Evolutionary conservation across 495 filamentous ascomycete species (phyloP).

Genomic region (Annulohypoxylon moriforme): DNA sequence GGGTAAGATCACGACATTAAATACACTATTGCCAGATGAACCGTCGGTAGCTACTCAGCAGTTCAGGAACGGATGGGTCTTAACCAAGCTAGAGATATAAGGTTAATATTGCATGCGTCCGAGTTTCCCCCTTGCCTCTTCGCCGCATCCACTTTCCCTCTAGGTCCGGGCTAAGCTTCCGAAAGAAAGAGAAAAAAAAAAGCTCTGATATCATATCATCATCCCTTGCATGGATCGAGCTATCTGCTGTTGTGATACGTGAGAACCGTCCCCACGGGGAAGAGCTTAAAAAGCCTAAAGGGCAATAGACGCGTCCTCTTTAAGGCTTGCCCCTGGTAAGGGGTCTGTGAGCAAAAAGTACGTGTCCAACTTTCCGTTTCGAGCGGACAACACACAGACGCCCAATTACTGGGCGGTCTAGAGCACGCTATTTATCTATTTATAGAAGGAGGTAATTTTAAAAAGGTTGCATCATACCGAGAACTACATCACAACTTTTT

Average conservation of each 20-base stretch:
- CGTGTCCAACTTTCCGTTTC: constrained; percentile 10
- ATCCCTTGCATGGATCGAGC: not conserved
- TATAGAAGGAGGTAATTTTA: constrained; percentile 24
- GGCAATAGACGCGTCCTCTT: constrained; percentile 5
- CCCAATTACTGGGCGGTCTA: constrained; percentile 18
- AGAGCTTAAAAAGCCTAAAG: constrained; percentile 32
- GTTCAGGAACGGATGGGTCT: not conserved
- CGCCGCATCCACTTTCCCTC: not conserved
- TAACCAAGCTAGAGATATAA: constrained; percentile 2
- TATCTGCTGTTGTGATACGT: constrained; percentile 6
- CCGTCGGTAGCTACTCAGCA: not conserved
- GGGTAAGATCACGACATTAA: not conserved
- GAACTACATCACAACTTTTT: not conserved
- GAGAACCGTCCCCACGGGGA: constrained; percentile 28
- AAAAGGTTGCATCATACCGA: constrained; percentile 9
- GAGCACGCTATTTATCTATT: constrained; percentile 38
- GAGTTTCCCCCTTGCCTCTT: not conserved
- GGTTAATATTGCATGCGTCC: constrained; percentile 13
- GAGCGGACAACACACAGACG: not conserved
- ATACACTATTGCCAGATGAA: constrained; percentile 4
- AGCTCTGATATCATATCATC: constrained; percentile 10
- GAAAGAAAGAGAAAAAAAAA: no score
- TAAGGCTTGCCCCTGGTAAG: not conserved
- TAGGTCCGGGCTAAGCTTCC: not conserved
- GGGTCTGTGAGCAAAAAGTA: constrained; percentile 7